phyloP scores from a whole-genome alignment of 768 basidiomycete genomes.

The Leccinum broughii region DNA sequence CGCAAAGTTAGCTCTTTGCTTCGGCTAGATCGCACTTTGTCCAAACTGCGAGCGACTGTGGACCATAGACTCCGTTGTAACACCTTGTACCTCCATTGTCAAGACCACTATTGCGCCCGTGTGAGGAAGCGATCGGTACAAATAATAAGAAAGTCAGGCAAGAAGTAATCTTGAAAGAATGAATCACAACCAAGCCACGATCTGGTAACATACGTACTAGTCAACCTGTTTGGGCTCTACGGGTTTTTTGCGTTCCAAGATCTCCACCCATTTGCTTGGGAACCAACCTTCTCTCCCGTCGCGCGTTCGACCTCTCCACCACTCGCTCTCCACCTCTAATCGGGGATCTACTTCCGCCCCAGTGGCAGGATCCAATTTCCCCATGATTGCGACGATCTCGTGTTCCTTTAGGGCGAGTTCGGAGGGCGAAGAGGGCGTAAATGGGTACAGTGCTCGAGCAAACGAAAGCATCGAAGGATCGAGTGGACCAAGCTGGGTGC shows the following conservation, averaged over 20 bases:
- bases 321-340: constrained; percentile 64
- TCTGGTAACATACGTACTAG: constrained; percentile 17
- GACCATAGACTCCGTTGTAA: not conserved
- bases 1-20: not conserved
- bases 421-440: constrained; percentile 68
- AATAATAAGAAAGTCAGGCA: not conserved
- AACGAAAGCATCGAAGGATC: constrained; percentile 84
- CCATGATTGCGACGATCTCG: constrained; percentile 92
- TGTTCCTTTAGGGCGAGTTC: constrained; percentile 84
- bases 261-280: constrained; percentile 85
- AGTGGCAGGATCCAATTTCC: constrained; percentile 69
- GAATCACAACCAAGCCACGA: not conserved
- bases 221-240: constrained; percentile 43
- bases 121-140: not conserved
- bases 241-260: constrained; percentile 50
- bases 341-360: constrained; percentile 70
- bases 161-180: not conserved
- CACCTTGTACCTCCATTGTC: not conserved
- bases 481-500: constrained; percentile 47
- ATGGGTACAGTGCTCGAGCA: constrained; percentile 78
- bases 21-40: not conserved
- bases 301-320: constrained; percentile 94
- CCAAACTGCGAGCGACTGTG: not conserved
- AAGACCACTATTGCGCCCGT: not conserved
- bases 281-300: constrained; percentile 96